Evolutionary conservation across 2,329 filamentous ascomycete species (phyloP).

Genomic region (Aspergillus sp.): DNA sequence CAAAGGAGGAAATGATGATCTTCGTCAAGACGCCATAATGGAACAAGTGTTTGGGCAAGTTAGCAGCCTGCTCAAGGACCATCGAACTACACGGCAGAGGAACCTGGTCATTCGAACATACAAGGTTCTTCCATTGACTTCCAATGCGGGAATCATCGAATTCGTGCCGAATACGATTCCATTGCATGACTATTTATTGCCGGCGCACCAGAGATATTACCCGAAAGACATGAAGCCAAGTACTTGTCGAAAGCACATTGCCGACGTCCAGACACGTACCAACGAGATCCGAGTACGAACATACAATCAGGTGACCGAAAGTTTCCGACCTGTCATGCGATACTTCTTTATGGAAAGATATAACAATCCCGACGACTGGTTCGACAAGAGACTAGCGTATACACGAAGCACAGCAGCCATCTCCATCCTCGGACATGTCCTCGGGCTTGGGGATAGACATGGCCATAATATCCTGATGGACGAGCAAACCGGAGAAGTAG

Average conservation of each 20-base stretch:
- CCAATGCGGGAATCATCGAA: slow-evolving; percentile 84
- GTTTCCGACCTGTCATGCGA: slow-evolving; percentile 86
- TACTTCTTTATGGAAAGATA: slow-evolving; percentile 98
- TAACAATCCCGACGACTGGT: slow-evolving; percentile 92
- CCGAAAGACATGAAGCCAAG: slow-evolving; percentile 73
- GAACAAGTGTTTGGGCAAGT: slow-evolving; percentile 98
- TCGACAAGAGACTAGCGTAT: slow-evolving; percentile 78
- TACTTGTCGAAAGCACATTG: slow-evolving; percentile 73
- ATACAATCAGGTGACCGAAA: slow-evolving; percentile 70
- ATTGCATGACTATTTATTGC: slow-evolving; percentile 84
- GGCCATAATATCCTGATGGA: slow-evolving; percentile 96
- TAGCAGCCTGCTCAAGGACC: slow-evolving; percentile 77
- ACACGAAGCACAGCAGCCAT: slow-evolving; percentile 90
- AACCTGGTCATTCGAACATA: slow-evolving; percentile 90
- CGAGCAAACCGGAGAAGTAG: slow-evolving; percentile 79
- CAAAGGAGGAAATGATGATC: slow-evolving; percentile 91
- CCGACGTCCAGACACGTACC: slow-evolving; percentile 61
- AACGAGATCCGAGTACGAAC: slow-evolving; percentile 64
- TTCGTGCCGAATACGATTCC: slow-evolving; percentile 93
- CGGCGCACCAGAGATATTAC: slow-evolving; percentile 79
- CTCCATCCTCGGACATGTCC: slow-evolving; percentile 86
- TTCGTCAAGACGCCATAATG: slow-evolving; percentile 97
- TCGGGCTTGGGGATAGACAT: slow-evolving; percentile 89
- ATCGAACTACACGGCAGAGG: slow-evolving; percentile 79
- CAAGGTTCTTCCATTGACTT: slow-evolving; percentile 85